Evolutionary conservation across 2,329 filamentous ascomycete genomes (phyloP), one percentile per base, ranked within the genome.

Genomic region (Dactylellina haptotyla): DNA sequence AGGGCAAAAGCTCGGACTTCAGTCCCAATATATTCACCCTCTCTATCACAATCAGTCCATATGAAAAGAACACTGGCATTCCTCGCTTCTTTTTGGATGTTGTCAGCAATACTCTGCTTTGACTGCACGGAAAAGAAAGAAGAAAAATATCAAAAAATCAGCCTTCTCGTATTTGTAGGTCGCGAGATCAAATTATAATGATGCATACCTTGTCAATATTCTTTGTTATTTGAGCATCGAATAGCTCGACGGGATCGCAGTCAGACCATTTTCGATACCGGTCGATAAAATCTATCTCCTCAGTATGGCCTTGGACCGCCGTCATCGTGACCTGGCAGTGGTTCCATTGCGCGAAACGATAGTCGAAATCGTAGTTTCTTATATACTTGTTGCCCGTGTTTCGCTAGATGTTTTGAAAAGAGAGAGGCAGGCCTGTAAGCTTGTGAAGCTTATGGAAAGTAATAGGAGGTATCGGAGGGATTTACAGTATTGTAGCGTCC

Each of bases 41-140:
- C 95, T 63, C 93, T 88, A 84, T 99, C 95, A 81, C 95, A 98
- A 85, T 99, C 95, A 0, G 95, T 99, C 95, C 95, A 99, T 77
- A 99, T 97, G 81, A 96, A 94, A 30, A 99, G 84, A 10, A 89
- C 87, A 63, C 85, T 86, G n/a, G 88, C 85, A 79, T 86, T 86
- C 72, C 86, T 86, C 16, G 95, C 94, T 80, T 96, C 89, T 0
- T 86, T 83, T 77, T 89, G 87, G 78, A 99, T 95, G 79, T 99
- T 99, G 30, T 88, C 85, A 8, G 93, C 93, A 75, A 99, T 90
- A 0, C 85, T 83, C 78, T 89, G 89, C 79, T 73, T 73, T n/a
- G 62, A 65, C 69, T 73, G 39, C 45, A 2, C 6, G 18, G 3
- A 5, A 41, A n/a, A 3, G 32, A 34, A 34, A 14, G 6, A 14